phyloP scores from a whole-genome alignment of 768 basidiomycete genomes.

The Amanita rubescens region DNA sequence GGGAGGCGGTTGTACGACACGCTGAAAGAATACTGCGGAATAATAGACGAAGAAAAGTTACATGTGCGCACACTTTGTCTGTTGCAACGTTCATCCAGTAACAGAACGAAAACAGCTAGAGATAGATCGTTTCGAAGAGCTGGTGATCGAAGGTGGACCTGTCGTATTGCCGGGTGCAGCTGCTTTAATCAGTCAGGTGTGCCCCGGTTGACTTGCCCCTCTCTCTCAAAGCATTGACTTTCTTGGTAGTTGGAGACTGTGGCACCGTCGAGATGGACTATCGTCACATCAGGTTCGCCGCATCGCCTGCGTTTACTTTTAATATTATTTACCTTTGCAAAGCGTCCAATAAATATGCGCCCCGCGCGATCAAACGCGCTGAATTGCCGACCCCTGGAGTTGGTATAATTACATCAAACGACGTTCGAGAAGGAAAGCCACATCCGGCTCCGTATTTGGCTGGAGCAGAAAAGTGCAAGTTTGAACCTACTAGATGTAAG shows the following conservation, averaged over 20 bases:
- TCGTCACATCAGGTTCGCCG: constrained; percentile 68
- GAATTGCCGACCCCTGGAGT: constrained; percentile 49
- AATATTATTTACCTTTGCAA: background rate
- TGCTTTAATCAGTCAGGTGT: constrained; percentile 47
- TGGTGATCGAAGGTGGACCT: constrained; percentile 60
- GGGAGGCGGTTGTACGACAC: constrained; percentile 75
- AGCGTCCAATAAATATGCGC: constrained; percentile 73
- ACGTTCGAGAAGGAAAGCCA: constrained; percentile 74
- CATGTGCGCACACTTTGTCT: constrained; percentile 32
- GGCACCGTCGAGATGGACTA: constrained; percentile 56
- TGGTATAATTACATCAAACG: constrained; percentile 68
- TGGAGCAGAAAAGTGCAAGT: constrained; percentile 56
- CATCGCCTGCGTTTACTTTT: background rate
- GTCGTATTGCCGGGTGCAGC: constrained; percentile 60
- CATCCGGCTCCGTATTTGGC: constrained; percentile 81
- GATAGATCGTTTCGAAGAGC: constrained; percentile 70
- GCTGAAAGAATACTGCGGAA: constrained; percentile 57
- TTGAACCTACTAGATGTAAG: constrained; percentile 52
- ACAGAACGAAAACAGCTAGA: constrained; percentile 37
- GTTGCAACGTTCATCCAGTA: background rate
- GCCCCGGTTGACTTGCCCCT: background rate
- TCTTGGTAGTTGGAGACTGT: constrained; percentile 18
- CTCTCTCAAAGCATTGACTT: background rate
- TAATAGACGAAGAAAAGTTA: constrained; percentile 49
- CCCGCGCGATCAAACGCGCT: constrained; percentile 56